Conservation (phyloP, 2,329 filamentous ascomycete genomes). For the Pseudocercospora macadamiae region DNA sequence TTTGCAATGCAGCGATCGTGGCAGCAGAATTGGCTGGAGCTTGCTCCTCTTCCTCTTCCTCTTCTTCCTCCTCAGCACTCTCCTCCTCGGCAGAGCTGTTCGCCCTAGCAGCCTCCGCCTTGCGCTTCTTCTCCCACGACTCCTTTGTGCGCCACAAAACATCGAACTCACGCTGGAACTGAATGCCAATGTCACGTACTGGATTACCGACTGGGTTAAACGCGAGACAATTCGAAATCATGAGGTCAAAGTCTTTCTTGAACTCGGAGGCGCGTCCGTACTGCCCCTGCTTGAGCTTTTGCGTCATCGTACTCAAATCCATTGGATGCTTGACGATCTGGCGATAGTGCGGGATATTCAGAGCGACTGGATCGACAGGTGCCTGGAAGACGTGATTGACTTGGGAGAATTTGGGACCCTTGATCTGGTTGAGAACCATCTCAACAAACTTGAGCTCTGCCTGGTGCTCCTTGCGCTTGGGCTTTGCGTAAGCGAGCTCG, state of each 20-base stretch:
- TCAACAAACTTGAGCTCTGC: conserved; percentile 90
- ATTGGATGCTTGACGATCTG: conserved; percentile 95
- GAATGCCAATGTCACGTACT: conserved; percentile 71
- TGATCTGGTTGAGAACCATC: conserved; percentile 75
- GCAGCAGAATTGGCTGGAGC: conserved; percentile 45
- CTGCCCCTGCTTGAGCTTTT: conserved; percentile 75
- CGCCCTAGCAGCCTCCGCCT: conserved; percentile 65
- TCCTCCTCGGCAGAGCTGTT: conserved; percentile 73
- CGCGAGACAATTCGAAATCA: conserved; percentile 86
- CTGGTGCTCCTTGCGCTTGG: conserved; percentile 87
- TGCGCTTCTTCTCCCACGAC: conserved; percentile 77
- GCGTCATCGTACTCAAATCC: conserved; percentile 82
- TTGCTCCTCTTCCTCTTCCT: conserved; percentile 58
- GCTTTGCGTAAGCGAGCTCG: conserved; percentile 87
- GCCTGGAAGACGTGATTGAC: conserved; percentile 75
- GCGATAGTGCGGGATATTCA: conserved; percentile 92
- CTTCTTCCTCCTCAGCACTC: conserved; percentile 66
- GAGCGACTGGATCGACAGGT: conserved; percentile 88
- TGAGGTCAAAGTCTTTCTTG: conserved; percentile 77
- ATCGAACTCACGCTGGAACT: conserved; percentile 76
- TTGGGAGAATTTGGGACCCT: conserved; percentile 69
- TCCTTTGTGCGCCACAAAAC: conserved; percentile 76
- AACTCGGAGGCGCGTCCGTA: conserved; percentile 86
- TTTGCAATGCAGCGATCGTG: conserved; percentile 71
- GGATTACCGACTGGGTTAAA: conserved; percentile 84